Conservation (phyloP, 2,329 filamentous ascomycete species). For the Lojkania enalia region DNA sequence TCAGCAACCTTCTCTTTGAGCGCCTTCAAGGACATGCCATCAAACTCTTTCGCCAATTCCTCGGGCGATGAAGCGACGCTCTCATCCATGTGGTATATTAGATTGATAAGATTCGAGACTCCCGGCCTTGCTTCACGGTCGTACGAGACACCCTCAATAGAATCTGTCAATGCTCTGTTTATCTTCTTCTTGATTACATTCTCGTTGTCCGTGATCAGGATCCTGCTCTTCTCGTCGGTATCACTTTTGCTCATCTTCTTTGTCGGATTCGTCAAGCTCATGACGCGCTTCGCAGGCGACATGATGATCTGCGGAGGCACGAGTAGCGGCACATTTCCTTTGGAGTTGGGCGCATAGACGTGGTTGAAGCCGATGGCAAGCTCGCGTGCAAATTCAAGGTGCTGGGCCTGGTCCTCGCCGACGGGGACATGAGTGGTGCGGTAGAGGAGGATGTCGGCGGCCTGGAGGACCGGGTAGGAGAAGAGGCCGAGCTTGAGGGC, state of each 20-base stretch:
- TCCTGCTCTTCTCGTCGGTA: conserved; percentile 70
- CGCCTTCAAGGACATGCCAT: conserved; percentile 54
- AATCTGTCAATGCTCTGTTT: conserved; percentile 76
- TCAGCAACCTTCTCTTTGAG: conserved; percentile 69
- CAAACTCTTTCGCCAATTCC: conserved; percentile 53
- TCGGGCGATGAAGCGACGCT: conserved; percentile 41
- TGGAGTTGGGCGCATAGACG: conserved; percentile 54
- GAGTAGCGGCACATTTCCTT: conserved; percentile 15
- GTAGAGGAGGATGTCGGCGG: conserved; percentile 85
- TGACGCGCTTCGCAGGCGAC: conserved; percentile 75
- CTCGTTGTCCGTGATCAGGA: conserved; percentile 75
- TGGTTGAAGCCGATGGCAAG: conserved; percentile 87
- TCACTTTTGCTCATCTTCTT: conserved; percentile 97
- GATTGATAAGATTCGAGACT: conserved; percentile 82
- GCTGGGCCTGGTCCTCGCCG: conserved; percentile 92
- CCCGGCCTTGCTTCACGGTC: conserved; percentile 72
- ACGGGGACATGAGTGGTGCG: conserved; percentile 93
- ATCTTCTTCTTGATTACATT: conserved; percentile 71
- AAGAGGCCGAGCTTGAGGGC: conserved; percentile 86
- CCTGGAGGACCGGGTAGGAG: conserved; percentile 93
- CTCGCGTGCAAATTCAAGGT: conserved; percentile 89
- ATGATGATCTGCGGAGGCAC: conserved; percentile 33
- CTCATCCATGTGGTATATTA: conserved; percentile 71
- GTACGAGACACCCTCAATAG: conserved; percentile 68
- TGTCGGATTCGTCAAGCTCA: conserved; percentile 79